A percentile compares a stretch with the other conserved stretches of the same genome.
phyloP scores from a whole-genome alignment of 257 asterid species.

The Solanum boliviense region DNA sequence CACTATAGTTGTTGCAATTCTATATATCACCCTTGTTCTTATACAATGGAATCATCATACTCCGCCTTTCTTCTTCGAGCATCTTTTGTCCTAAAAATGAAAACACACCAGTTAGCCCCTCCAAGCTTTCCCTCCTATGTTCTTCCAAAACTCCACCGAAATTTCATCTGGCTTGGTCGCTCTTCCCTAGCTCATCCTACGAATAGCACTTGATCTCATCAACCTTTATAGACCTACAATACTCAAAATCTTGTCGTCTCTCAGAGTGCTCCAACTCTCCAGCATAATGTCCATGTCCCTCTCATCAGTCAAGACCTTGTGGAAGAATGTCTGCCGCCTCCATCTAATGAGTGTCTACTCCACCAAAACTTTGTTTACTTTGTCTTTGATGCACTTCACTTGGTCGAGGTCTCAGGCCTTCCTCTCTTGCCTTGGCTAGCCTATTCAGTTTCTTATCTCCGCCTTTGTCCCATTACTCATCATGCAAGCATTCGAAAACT shows the following conservation, averaged over 20 bases:
- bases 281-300: not conserved
- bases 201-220: not conserved
- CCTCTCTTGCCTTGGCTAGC: not conserved
- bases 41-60: not conserved
- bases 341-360: not conserved
- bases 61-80: not conserved
- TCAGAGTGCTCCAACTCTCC: not conserved
- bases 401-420: not conserved
- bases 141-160: not conserved
- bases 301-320: not conserved
- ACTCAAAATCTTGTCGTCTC: not conserved
- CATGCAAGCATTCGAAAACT: not conserved
- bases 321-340: not conserved
- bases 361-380: not conserved
- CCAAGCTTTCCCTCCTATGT: not conserved
- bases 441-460: not conserved
- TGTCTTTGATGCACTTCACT: not conserved
- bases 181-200: not conserved
- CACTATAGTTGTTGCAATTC: not conserved
- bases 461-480: not conserved
- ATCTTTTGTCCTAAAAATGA: not conserved
- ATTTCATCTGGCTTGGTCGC: not conserved
- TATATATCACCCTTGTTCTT: not conserved
- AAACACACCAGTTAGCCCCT: not conserved
- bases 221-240: not conserved